phyloP scores from a whole-genome alignment of 192 early-diverging fungal genomes.

The Paraglomus brasilianum region DNA sequence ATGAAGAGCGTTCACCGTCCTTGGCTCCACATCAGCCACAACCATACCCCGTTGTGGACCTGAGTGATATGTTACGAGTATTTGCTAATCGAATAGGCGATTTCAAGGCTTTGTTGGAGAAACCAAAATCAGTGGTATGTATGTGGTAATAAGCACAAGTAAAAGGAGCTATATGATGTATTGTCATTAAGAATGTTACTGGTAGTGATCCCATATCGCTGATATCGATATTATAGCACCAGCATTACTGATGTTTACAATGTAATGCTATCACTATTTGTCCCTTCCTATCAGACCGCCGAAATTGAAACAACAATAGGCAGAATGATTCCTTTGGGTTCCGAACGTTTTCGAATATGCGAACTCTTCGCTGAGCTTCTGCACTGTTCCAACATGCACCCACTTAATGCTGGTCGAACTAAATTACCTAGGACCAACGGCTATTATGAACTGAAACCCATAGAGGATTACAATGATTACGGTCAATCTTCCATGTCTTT shows the following conservation, averaged over 20 bases:
- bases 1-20: conserved; percentile 35
- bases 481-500: conserved; percentile 1
- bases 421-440: conserved; percentile 40
- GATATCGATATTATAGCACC: neutral
- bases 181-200: neutral
- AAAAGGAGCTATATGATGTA: neutral
- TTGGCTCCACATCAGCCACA: conserved; percentile 34
- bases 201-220: no score
- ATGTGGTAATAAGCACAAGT: neutral
- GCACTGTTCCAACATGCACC: conserved; percentile 87
- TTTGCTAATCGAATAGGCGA: conserved; percentile 74
- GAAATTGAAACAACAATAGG: conserved; percentile 78
- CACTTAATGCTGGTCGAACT: conserved; percentile 54
- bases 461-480: conserved; percentile 19
- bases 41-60: conserved; percentile 56
- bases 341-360: conserved; percentile 92
- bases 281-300: conserved; percentile 37
- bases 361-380: conserved; percentile 98
- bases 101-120: conserved; percentile 72
- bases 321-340: conserved; percentile 82
- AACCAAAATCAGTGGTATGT: conserved; percentile 72
- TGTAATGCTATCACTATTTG: neutral
- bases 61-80: conserved; percentile 89
- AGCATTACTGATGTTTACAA: neutral
- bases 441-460: conserved; percentile 32